Evolutionary conservation across 345 rosid genomes (phyloP), one percentile per base, ranked within the genome.

Genomic region (Dipteronia dyeriana): DNA sequence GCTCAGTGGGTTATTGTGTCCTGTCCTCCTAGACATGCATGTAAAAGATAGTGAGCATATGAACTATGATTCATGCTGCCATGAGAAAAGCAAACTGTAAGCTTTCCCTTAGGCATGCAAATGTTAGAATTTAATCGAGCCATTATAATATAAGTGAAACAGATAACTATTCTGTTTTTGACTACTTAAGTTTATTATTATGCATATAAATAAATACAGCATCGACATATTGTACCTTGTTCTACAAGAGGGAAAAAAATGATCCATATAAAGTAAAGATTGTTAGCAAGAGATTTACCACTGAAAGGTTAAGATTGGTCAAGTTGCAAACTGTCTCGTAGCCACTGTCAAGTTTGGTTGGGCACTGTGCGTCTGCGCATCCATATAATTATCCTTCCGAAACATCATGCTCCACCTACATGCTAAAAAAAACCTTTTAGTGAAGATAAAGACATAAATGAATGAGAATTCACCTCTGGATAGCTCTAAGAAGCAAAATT

Each of bases 1-100:
- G 74, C 63, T 53, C 13, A 71, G 34, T 54, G 11, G 25, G 19
- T 10, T 31, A 63, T 1, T 39, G 26, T 66, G 51, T 66, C 70
- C 53, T 9, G 10, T 38, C 43, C n/a, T 14, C 16, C 23, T 54
- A 20, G 20, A 71, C 34, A 17, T 16, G 49, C 29, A 54, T 16
- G n/a, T 16, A 1, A 1, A 54, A 71, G 31, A 70, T 54, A 25
- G 13, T 49, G 8, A 9, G 54, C 60, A 13, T 51, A 26, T 49
- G 45, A 41, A 34, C 38, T 34, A 5, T 34, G 73, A 25, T 69
- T 5, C 73, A 47, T 14, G 38, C 34, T 69, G 12, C 59, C 25
- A 20, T n/a, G 49, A 45, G 72, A 68, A 47, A 68, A 68, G 26
- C 47, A 22, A 2, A 23, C 71, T 68, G 53, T 12, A 68, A 41